phyloP scores from a whole-genome alignment of 345 rosid genomes.

The Viola odorata region DNA sequence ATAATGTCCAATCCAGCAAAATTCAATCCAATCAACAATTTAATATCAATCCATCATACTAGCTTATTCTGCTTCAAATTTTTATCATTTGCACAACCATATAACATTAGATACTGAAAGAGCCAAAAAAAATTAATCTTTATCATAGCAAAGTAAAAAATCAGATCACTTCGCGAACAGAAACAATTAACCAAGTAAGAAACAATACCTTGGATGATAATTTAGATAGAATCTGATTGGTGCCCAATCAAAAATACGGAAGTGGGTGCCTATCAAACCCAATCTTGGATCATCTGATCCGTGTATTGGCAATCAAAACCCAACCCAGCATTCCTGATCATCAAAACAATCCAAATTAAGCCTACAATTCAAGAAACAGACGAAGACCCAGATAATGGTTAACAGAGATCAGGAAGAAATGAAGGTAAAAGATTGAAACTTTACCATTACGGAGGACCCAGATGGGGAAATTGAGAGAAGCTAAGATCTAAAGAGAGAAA shows the following conservation, averaged over 20 bases:
- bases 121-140: background rate
- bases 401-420: conserved; percentile 27
- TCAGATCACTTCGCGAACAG: conserved; percentile 29
- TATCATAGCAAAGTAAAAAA: background rate
- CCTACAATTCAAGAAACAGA: conserved; percentile 11
- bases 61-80: conserved; percentile 12
- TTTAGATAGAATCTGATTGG: conserved; percentile 54
- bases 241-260: conserved; percentile 35
- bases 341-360: conserved; percentile 19
- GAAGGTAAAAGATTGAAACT: conserved; percentile 18
- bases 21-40: conserved; percentile 22
- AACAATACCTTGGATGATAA: conserved; percentile 37
- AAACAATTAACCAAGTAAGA: conserved; percentile 21
- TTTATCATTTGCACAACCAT: conserved; percentile 8
- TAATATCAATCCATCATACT: conserved; percentile 2
- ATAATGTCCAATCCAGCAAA: conserved; percentile 9
- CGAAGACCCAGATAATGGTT: conserved; percentile 18
- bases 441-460: conserved; percentile 60
- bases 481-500: conserved; percentile 74
- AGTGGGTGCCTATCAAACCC: conserved; percentile 46
- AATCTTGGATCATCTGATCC: conserved; percentile 59
- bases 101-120: background rate
- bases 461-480: conserved; percentile 45
- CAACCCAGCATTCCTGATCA: conserved; percentile 28
- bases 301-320: conserved; percentile 32